Evolutionary conservation across 257 asterid genomes (phyloP), one percentile per base, ranked within the genome.

Genomic region (Fraxinus excelsior): DNA sequence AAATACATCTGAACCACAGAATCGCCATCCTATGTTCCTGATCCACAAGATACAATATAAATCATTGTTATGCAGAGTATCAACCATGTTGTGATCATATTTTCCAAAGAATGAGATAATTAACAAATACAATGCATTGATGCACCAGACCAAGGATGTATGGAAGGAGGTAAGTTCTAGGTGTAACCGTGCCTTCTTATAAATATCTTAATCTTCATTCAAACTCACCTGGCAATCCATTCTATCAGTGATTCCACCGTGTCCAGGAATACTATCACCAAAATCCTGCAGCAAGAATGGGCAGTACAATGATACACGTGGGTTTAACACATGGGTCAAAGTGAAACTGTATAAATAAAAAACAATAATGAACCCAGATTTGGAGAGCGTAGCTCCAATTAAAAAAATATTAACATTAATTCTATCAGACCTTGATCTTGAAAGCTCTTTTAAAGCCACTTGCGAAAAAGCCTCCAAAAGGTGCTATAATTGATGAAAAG

Each of bases 261-360:
- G 99, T 73, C 99, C 99, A 32, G 99, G 99, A 78, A 96, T 96
- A 86, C 99, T 96, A 83, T 93, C 98, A 49, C 99, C 99, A 84
- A 96, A 96, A 88, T 96, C 99, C 99, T 96, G 84, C 72, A 76
- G 66, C 64, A 70, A 74, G 74, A 62, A 71, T 37, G 73, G 69
- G 75, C 58, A 60, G 38, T 10, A 70, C 32, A 46, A 79, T 68
- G 40, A 76, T 31, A 46, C 49, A 70, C 21, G 58, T 2, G 66
- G 18, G 53, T 32, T 70, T 34, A 67, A 73, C 68, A 34, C 5
- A 34, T 49, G 37, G 70, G 25, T n/a, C 19, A 53, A 66, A 35
- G n/a, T 78, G 73, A 42, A 29, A 64, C n/a, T 74, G 70, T 0
- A 35, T 5, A 35, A 35, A 35, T 35, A 37, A 42, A 77, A 12